Base-by-base conservation (phyloP, 1,284 basidiomycete genomes). In the Phaffia rhodozyma region DNA sequence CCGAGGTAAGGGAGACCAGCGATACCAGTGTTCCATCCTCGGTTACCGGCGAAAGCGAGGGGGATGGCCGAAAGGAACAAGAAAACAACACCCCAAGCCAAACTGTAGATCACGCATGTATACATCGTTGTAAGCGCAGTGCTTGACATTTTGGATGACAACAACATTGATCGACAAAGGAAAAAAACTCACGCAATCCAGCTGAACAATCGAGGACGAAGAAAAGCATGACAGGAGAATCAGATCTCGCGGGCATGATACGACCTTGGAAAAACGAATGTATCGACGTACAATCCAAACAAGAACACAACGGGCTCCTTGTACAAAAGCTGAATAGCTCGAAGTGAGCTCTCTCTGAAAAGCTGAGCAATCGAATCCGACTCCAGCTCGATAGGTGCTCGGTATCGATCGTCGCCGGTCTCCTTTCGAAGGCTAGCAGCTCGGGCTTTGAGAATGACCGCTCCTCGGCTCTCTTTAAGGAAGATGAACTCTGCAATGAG, bases 291-390 rank as follows among this genome's bases (percentile, higher is more conserved):
- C 62, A 56, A 63, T 3, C 53, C 58, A 34, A 66, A 69, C n/a
- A 64, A 58, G 32, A 64, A 29, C 2, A 69, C 68, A 18, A 67
- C 67, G 25, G 67, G 66, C 43, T 69, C 68, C 29, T 62, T 67
- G 30, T 66, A 57, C 25, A 69, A 61, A 59, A 69, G 61, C 53
- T 67, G 67, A 5, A 61, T 66, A 13, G 87, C 85, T 30, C 87
- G 77, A 0, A 84, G 86, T 69, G 83, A 84, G 9, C 84, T 83
- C 57, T 84, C 81, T 68, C 77, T 82, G 63, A 89, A 82, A 52
- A 87, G 71, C 16, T 77, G 79, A 62, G 73, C 71, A 34, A 88
- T 68, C 60, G 78, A 81, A 0, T 79, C 78, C 27, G 80, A 77
- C 67, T 88, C 82, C 62, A 84, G 81, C 71, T 89, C 86, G 0